Conservation (phyloP, 2,329 filamentous ascomycete species). For the Penicillium italicum region DNA sequence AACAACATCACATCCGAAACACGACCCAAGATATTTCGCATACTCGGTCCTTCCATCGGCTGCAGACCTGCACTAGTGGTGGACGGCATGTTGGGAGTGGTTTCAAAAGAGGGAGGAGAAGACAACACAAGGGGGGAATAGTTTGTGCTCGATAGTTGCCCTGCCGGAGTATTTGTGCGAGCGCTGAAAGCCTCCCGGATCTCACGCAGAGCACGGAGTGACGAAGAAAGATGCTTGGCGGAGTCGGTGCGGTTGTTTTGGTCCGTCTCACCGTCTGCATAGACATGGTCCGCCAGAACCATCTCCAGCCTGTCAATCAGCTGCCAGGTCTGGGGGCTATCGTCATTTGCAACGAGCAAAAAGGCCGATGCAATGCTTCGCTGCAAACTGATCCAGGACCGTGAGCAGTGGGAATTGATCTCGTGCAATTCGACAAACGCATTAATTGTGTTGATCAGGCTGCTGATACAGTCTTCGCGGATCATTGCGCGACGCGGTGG, state of each 20-base stretch:
- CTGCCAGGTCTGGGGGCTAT: slow-evolving; percentile 25
- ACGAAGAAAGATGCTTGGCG: slow-evolving; percentile 33
- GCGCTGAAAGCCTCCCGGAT: slow-evolving; percentile 30
- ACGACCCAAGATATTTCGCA: slow-evolving; percentile 32
- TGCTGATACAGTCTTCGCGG: slow-evolving; percentile 52
- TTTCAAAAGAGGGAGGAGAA: slow-evolving; percentile 14
- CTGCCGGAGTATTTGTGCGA: slow-evolving; percentile 5
- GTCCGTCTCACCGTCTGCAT: slow-evolving; percentile 22
- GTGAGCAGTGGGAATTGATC: slow-evolving; percentile 36
- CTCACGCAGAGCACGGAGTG: slow-evolving; percentile 32
- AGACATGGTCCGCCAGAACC: slow-evolving; percentile 33
- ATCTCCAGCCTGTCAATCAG: slow-evolving; percentile 30
- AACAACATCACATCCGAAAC: slow-evolving; percentile 39
- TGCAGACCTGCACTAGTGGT: not conserved
- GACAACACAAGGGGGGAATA: slow-evolving; percentile 14
- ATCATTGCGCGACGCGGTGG: slow-evolving; percentile 35
- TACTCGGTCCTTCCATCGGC: slow-evolving; percentile 24
- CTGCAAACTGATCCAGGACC: slow-evolving; percentile 44
- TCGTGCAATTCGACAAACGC: slow-evolving; percentile 54
- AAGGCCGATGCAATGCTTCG: slow-evolving; percentile 43
- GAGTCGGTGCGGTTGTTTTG: slow-evolving; percentile 33
- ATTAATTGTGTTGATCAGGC: slow-evolving; percentile 52
- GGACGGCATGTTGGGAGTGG: slow-evolving; percentile 5
- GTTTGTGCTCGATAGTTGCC: not conserved
- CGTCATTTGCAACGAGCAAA: slow-evolving; percentile 33